A percentile compares a stretch with the other conserved stretches of the same genome.
Evolutionary conservation across 306 rosid species (phyloP).

Genomic region (Canavalia gladiata): DNA sequence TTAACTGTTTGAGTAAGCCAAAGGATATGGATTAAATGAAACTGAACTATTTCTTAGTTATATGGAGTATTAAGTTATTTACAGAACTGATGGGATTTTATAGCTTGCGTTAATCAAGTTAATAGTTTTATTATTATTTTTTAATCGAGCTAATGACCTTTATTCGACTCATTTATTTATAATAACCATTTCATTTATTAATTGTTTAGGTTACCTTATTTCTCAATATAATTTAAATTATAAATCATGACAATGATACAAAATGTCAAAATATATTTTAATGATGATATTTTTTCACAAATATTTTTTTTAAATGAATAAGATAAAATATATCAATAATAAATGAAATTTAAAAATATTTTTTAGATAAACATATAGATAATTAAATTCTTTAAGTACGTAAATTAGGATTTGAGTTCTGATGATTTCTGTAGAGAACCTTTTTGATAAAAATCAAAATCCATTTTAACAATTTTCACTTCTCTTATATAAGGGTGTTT

Average conservation of each 20-base stretch:
- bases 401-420: not conserved
- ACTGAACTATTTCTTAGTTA: not conserved
- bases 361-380: not conserved
- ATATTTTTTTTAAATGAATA: not conserved
- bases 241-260: not conserved
- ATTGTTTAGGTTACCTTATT: not conserved
- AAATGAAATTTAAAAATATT: not conserved
- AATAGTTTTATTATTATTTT: not conserved
- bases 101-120: not conserved
- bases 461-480: too few relatives aligned
- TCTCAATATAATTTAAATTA: not conserved
- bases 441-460: not conserved
- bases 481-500: too few relatives aligned
- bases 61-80: not conserved
- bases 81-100: not conserved
- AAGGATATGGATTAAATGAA: not conserved
- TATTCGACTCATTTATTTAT: not conserved
- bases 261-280: too few relatives aligned
- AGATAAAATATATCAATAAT: not conserved
- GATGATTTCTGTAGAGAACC: not conserved
- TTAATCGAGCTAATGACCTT: not conserved
- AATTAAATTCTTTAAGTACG: not conserved
- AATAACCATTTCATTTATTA: not conserved
- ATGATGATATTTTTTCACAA: too few relatives aligned
- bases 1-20: not conserved